Evolutionary conservation across 2,329 filamentous ascomycete genomes (phyloP), one percentile per base, ranked within the genome.

Genomic region (Penicillium sp.): DNA sequence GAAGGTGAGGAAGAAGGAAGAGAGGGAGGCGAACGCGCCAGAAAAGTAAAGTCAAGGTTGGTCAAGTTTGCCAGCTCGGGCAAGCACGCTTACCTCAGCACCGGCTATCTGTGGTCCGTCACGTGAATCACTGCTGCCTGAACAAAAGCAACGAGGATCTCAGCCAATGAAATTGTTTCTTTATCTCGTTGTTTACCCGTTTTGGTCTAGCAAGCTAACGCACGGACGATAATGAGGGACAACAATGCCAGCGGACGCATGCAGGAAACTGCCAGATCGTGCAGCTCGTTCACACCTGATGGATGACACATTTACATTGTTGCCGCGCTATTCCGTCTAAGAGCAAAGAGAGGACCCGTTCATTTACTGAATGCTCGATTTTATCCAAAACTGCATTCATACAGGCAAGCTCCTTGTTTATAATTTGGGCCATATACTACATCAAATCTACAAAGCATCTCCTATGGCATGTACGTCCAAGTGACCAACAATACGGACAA

Each of bases 1-100:
- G 51, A 28, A 28, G 51, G 58, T 26, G 40, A 49, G 53, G 57
- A 63, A 58, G 66, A 58, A 49, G 58, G 58, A 60, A 64, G 61
- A 69, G 63, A 67, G 60, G 60, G 65, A 67, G 67, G 51, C 61
- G 38, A 38, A 67, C 67, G 68, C 65, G 64, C 65, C 65, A 71
- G 68, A 70, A 68, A 70, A 66, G 58, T 56, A 56, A 35, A 47
- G 54, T 37, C 55, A 55, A 65, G 57, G 54, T 37, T 47, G 38
- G 60, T 53, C 45, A 67, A 65, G 66, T 68, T 68, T 69, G 64
- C 65, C 61, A 58, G 58, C 53, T 44, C 40, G 64, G 60, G 58
- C 53, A 59, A 56, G 40, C 47, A 19, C 26, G 51, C n/a, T 67
- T 70, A 68, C 62, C 64, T 70, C 65, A 70, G 58, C 64, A 28